Percentiles rank a stretch among this genome's conserved stretches.
Evolutionary conservation across 352 stramenopile species (phyloP).

Genomic region (Globisporangium acanthophoron): DNA sequence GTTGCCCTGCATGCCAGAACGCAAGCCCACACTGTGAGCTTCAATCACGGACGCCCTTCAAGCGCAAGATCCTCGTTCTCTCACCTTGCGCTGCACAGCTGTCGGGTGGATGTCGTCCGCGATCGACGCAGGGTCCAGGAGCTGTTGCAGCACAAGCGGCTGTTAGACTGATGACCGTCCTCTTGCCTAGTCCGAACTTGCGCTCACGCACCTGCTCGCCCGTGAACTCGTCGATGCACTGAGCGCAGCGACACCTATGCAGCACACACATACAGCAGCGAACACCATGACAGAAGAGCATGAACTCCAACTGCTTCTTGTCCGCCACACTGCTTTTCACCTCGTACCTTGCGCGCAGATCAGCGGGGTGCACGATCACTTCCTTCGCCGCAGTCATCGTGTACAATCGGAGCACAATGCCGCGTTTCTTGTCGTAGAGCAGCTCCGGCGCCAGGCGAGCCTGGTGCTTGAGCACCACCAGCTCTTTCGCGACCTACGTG

Average conservation of each 20-base stretch:
- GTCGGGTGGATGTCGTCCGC: slow-evolving; percentile 76
- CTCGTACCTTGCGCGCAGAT: slow-evolving; percentile 62
- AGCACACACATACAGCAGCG: not conserved
- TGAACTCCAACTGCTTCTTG: no score
- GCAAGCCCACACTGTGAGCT: slow-evolving; percentile 11
- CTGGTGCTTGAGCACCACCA: slow-evolving; percentile 74
- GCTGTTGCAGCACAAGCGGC: slow-evolving; percentile 19
- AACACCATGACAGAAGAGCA: not conserved
- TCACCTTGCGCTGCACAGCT: slow-evolving; percentile 77
- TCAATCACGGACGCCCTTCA: not conserved
- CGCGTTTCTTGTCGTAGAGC: slow-evolving; percentile 71
- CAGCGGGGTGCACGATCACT: slow-evolving; percentile 58
- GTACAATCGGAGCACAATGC: slow-evolving; percentile 78
- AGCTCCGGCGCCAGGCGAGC: slow-evolving; percentile 66
- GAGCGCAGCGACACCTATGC: slow-evolving; percentile 68
- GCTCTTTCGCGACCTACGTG: slow-evolving; percentile 62
- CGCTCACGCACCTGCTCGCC: slow-evolving; percentile 56
- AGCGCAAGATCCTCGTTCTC: not conserved
- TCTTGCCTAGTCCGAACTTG: not conserved
- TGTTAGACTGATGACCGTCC: not conserved
- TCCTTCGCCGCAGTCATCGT: slow-evolving; percentile 69
- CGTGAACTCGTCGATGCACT: slow-evolving; percentile 87
- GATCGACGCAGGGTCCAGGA: slow-evolving; percentile 68
- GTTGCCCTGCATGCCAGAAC: slow-evolving; percentile 79
- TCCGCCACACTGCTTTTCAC: not conserved